phyloP scores from a whole-genome alignment of 176 grass and related monocot genomes.

The Miscanthus lutarioriparius region DNA sequence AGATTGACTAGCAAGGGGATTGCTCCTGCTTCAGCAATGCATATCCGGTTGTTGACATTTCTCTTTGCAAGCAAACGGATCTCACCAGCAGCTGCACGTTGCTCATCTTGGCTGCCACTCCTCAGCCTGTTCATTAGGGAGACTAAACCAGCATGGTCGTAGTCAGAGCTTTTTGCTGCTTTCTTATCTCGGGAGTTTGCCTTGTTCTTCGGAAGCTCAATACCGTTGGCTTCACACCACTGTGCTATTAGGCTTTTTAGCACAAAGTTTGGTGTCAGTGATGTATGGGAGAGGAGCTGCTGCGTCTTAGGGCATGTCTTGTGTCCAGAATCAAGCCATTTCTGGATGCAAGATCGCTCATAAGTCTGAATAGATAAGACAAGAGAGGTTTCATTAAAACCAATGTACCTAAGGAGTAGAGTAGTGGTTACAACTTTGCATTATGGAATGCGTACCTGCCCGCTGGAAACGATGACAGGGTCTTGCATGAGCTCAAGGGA shows the following conservation, averaged over 20 bases:
- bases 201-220: constrained; percentile 77
- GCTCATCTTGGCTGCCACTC: constrained; percentile 64
- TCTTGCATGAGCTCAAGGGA: constrained; percentile 97
- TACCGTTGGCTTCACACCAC: constrained; percentile 93
- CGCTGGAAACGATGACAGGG: constrained; percentile 88
- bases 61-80: constrained; percentile 93
- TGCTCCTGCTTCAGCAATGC: constrained; percentile 80
- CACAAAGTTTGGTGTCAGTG: constrained; percentile 85
- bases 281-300: constrained; percentile 65
- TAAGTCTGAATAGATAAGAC: constrained; percentile 58
- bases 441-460: constrained; percentile 49
- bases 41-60: constrained; percentile 88
- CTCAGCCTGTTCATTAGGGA: constrained; percentile 70
- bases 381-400: neutral
- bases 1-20: constrained; percentile 83
- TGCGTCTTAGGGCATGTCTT: constrained; percentile 94
- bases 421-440: neutral
- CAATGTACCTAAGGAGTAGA: neutral
- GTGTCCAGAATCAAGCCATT: constrained; percentile 94
- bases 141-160: constrained; percentile 60
- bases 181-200: constrained; percentile 52
- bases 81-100: constrained; percentile 88
- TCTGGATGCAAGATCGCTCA: constrained; percentile 89
- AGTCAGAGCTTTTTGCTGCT: constrained; percentile 55
- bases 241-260: constrained; percentile 92